A percentile compares a stretch with the other conserved stretches of the same genome.
phyloP scores from a whole-genome alignment of 257 asterid species.

The Solanum chiquidenum region DNA sequence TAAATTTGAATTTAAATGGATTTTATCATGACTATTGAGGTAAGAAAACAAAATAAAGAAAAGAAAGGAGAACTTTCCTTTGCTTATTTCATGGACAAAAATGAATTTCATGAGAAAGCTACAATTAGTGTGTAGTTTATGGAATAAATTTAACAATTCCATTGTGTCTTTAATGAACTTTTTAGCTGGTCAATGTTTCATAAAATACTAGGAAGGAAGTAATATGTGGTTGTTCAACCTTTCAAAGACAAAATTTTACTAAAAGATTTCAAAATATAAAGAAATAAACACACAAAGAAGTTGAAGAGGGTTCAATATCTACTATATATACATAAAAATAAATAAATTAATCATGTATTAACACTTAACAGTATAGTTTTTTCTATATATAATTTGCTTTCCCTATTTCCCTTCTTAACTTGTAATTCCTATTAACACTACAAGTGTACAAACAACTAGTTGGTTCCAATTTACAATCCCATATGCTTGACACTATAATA shows the following conservation, averaged over 20 bases:
- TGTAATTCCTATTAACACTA: background rate
- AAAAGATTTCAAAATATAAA: too few species aligned
- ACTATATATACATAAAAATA: too few species aligned
- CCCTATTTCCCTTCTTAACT: background rate
- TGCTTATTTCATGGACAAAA: background rate
- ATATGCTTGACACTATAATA: background rate
- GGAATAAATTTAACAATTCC: background rate
- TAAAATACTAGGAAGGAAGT: background rate
- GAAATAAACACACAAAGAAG: too few species aligned
- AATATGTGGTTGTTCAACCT: background rate
- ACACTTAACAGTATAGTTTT: too few species aligned
- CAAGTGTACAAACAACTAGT: background rate
- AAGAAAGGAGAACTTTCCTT: too few species aligned
- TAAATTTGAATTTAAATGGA: background rate
- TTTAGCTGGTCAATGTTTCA: background rate
- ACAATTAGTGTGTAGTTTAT: background rate
- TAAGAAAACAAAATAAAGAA: too few species aligned
- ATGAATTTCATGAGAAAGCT: background rate
- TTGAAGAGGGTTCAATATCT: too few species aligned
- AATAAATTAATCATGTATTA: too few species aligned
- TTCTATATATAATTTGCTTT: background rate
- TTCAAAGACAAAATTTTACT: too few species aligned
- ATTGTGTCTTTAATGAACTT: background rate
- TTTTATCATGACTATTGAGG: too few species aligned
- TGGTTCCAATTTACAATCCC: background rate